Evolutionary conservation across 169 alveolate genomes (phyloP).

Genomic region (Cryptosporidium canis): DNA sequence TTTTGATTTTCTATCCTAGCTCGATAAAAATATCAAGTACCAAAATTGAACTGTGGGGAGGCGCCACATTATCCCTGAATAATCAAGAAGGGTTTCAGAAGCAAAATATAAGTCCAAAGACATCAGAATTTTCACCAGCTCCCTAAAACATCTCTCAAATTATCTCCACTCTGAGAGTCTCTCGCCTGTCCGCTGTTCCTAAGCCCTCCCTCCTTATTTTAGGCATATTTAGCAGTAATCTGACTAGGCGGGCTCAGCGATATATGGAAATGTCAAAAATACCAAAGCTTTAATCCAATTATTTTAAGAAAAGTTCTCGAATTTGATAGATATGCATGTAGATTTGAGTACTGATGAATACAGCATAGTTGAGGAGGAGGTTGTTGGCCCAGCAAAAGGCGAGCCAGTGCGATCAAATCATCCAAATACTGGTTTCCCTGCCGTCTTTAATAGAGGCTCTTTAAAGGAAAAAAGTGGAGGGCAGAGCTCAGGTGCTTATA

Average conservation of each 20-base stretch:
- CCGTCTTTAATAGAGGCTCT: background rate
- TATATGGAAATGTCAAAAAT: background rate
- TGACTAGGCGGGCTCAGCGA: background rate
- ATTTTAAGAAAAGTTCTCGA: background rate
- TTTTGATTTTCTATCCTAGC: background rate
- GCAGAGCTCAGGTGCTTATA: no score
- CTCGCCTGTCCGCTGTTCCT: no score
- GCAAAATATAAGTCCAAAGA: background rate
- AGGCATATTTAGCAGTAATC: background rate
- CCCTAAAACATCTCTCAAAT: background rate
- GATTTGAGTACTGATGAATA: background rate
- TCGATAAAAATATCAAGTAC: background rate
- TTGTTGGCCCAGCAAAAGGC: background rate
- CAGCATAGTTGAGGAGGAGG: conserved; percentile 4
- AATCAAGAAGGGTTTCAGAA: background rate
- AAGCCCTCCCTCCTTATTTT: background rate
- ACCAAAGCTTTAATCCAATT: background rate
- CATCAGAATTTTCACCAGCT: background rate
- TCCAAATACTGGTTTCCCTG: conserved; percentile 49
- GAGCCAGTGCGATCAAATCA: background rate
- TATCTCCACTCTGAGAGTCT: background rate
- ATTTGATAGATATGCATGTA: background rate
- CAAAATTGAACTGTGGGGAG: background rate
- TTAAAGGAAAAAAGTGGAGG: background rate
- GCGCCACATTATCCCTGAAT: background rate